Percentiles rank a stretch among this genome's conserved stretches.
phyloP scores from a whole-genome alignment of 257 asterid genomes.

The Coffea canephora region DNA sequence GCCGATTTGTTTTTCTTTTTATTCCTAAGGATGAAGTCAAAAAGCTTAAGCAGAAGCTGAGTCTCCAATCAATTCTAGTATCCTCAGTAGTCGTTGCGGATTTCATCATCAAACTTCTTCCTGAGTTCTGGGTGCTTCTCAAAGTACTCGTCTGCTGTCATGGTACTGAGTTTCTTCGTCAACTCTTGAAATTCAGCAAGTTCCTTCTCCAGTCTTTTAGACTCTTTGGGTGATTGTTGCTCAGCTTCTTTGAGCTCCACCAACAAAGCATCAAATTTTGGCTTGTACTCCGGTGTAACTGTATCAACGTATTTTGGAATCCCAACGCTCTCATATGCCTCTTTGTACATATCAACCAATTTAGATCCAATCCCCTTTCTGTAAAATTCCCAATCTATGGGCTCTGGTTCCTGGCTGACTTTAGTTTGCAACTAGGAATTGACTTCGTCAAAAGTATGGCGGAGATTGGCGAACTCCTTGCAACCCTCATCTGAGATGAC shows the following conservation, averaged over 20 bases:
- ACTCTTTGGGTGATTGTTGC: constrained; percentile 65
- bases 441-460: constrained; percentile 93
- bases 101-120: constrained; percentile 56
- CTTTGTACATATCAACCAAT: constrained; percentile 93
- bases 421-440: constrained; percentile 84
- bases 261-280: constrained; percentile 88
- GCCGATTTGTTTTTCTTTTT: constrained; percentile 29
- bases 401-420: constrained; percentile 97
- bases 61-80: constrained; percentile 27
- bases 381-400: constrained; percentile 89
- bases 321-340: constrained; percentile 83
- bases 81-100: constrained; percentile 47
- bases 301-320: constrained; percentile 81
- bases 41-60: constrained; percentile 33
- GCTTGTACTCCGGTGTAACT: constrained; percentile 84
- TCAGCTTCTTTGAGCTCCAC: constrained; percentile 93
- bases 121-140: constrained; percentile 91
- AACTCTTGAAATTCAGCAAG: constrained; percentile 81
- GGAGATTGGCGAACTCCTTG: constrained; percentile 81
- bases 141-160: constrained; percentile 96
- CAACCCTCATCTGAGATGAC: constrained; percentile 90
- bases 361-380: constrained; percentile 89
- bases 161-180: constrained; percentile 82
- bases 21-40: constrained; percentile 44
- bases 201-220: constrained; percentile 86